Evolutionary conservation across 106 monocot species (phyloP).

Genomic region (Platanthera zijinensis): DNA sequence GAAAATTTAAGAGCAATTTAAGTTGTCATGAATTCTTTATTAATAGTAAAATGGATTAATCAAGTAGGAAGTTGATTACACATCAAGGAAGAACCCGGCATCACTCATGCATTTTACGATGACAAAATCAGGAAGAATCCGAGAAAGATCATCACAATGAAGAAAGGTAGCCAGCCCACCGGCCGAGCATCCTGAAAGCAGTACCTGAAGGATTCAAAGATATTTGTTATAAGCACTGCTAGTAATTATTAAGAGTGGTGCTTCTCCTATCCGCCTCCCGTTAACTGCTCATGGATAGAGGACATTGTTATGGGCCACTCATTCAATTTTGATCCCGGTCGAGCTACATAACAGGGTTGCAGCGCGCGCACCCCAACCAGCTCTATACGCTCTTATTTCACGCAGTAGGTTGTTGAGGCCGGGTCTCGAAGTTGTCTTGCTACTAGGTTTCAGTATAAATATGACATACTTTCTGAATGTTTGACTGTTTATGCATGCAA

Average conservation of each 20-base stretch:
- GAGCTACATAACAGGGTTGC: no score
- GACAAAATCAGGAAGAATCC: constrained; percentile 18
- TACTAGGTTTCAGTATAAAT: no score
- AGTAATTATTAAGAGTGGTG: neutral
- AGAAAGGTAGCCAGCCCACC: constrained; percentile 82
- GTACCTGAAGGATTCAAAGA: constrained; percentile 32
- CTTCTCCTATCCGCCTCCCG: no score
- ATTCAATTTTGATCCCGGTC: no score
- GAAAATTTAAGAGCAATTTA: constrained; percentile 3
- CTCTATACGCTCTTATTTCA: no score
- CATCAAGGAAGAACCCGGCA: constrained; percentile 91
- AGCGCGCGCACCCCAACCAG: no score
- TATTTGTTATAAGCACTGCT: neutral
- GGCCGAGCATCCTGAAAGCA: constrained; percentile 95
- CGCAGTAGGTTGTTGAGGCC: no score
- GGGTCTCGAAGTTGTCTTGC: no score
- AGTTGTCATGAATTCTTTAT: neutral
- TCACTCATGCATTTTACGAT: constrained; percentile 87
- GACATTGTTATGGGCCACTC: no score
- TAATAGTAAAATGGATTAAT: constrained; percentile 1
- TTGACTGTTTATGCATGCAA: no score
- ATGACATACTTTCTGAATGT: no score
- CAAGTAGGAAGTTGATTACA: constrained; percentile 32
- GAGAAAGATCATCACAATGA: constrained; percentile 67
- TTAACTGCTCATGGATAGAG: no score